A percentile compares a stretch with the other conserved stretches of the same genome.
Evolutionary conservation across 73 alveolate genomes (phyloP).

Genomic region (Paramecium octaurelia): DNA sequence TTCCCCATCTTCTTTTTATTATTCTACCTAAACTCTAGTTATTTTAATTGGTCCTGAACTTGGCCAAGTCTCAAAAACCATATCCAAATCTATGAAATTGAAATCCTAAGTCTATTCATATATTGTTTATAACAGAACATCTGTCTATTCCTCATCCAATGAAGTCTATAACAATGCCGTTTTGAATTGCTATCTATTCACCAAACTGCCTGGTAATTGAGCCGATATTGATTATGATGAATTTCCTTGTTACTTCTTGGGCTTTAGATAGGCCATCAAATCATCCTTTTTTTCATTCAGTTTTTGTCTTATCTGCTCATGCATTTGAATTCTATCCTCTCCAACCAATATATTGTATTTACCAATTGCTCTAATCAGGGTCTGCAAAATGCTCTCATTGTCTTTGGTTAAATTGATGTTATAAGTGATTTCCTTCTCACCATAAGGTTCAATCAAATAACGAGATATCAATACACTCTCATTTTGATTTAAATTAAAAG

Average conservation of each 20-base stretch:
- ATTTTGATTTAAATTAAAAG: constrained; percentile 8
- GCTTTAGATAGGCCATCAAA: not conserved
- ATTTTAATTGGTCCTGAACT: not conserved
- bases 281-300: constrained; percentile 37
- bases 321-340: constrained; percentile 3
- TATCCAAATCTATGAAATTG: constrained; percentile 26
- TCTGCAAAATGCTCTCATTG: not conserved
- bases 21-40: not conserved
- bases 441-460: constrained; percentile 45
- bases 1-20: not conserved
- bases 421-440: constrained; percentile 32
- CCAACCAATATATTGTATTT: constrained; percentile 6
- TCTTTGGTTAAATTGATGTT: not conserved
- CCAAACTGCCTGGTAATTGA: not conserved
- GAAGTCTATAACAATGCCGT: constrained; percentile 4
- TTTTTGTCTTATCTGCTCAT: not conserved
- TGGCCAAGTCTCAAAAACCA: constrained; percentile 39
- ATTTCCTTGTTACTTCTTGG: not conserved
- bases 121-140: not conserved
- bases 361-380: not conserved
- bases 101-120: constrained; percentile 13
- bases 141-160: constrained; percentile 8
- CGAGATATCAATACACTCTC: constrained; percentile 16
- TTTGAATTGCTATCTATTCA: not conserved
- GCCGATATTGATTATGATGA: not conserved